Conservation (phyloP, 177 flowering plant genomes). For the Tripterygium wilfordii region DNA sequence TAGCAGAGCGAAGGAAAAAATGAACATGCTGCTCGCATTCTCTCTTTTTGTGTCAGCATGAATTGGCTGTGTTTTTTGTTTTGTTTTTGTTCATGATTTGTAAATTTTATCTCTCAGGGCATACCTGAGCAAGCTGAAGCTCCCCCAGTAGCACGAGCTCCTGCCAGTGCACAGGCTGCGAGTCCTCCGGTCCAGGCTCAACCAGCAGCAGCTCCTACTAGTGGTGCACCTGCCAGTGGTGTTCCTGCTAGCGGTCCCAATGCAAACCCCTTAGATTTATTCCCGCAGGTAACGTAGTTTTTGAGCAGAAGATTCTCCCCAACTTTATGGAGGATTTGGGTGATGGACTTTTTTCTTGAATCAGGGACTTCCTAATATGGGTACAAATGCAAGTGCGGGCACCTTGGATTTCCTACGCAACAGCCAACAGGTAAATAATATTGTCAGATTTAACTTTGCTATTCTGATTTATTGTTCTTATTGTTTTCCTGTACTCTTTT, state of each 20-base stretch:
- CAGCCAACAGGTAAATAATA: slow-evolving; percentile 46
- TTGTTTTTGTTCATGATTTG: neutral
- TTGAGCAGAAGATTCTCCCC: neutral
- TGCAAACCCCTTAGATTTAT: slow-evolving; percentile 55
- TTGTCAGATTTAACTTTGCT: neutral
- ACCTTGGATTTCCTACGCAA: slow-evolving; percentile 55
- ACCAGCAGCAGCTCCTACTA: slow-evolving; percentile 24
- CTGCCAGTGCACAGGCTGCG: slow-evolving; percentile 32
- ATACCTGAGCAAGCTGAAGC: slow-evolving; percentile 59
- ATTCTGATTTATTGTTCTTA: neutral
- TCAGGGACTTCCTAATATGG: slow-evolving; percentile 51
- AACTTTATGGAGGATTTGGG: neutral
- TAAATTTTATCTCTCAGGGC: slow-evolving; percentile 26
- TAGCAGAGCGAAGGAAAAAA: too few species aligned
- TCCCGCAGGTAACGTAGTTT: slow-evolving; percentile 42
- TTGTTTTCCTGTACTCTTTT: too few species aligned
- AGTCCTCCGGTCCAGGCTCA: slow-evolving; percentile 35
- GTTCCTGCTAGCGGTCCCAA: slow-evolving; percentile 55
- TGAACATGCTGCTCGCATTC: too few species aligned
- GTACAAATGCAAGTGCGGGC: slow-evolving; percentile 41
- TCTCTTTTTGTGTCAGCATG: too few species aligned
- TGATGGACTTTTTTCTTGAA: slow-evolving; percentile 2
- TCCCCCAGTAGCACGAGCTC: slow-evolving; percentile 35
- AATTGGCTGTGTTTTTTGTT: neutral
- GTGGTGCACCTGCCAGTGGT: too few species aligned